Percentiles rank a stretch among this genome's conserved stretches.
Conservation (phyloP, 495 filamentous ascomycete genomes). For the Acidiella bohemica region DNA sequence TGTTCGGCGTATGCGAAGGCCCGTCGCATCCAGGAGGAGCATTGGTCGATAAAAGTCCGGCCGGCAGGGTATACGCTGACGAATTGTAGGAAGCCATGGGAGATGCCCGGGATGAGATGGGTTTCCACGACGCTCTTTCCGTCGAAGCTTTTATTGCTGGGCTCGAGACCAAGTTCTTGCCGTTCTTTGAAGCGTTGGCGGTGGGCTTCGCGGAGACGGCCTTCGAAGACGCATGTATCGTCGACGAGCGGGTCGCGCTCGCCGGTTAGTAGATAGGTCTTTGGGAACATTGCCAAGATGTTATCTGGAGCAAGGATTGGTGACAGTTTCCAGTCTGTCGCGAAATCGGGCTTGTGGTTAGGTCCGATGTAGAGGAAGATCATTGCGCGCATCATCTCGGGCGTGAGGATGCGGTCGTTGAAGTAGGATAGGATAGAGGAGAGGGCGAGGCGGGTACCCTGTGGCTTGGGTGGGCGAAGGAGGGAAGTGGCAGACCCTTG, state of each 20-base stretch:
- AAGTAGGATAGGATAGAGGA: constrained; percentile 97
- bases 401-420: constrained; percentile 84
- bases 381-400: constrained; percentile 99
- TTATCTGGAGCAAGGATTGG: constrained; percentile 79
- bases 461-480: constrained; percentile 44
- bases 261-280: constrained; percentile 84
- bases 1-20: constrained; percentile 35
- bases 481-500: constrained; percentile 30
- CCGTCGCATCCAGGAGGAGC: constrained; percentile 62
- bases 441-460: constrained; percentile 77
- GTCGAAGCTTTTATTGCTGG: constrained; percentile 38
- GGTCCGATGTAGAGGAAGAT: constrained; percentile 96
- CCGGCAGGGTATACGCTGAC: constrained; percentile 72
- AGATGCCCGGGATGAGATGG: constrained; percentile 69
- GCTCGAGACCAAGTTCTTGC: constrained; percentile 46
- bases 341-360: constrained; percentile 82
- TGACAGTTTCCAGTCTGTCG: constrained; percentile 75
- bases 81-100: constrained; percentile 89
- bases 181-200: constrained; percentile 49
- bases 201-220: constrained; percentile 71
- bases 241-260: constrained; percentile 93
- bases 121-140: constrained; percentile 72
- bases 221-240: constrained; percentile 91
- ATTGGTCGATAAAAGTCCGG: constrained; percentile 64
- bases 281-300: constrained; percentile 71